Evolutionary conservation across 2,329 filamentous ascomycete species (phyloP), one percentile per base, ranked within the genome.

Genomic region (Pseudocercospora vitis): DNA sequence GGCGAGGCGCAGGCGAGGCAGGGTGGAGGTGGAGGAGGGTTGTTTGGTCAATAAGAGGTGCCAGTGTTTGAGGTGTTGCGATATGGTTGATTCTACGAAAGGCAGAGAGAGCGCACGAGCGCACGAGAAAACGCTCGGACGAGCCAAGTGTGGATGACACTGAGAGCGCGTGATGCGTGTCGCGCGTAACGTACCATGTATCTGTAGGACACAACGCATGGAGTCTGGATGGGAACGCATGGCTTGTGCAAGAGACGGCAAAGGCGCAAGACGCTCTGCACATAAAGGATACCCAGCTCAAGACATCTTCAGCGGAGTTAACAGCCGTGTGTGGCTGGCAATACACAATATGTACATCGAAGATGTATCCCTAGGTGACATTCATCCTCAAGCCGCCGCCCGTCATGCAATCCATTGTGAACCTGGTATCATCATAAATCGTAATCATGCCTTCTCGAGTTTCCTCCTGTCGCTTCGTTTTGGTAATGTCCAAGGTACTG

Each of bases 1-100:
- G 84, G 86, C 61, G 88, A 95, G 75, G 89, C 88, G 45, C 82
- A 84, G 68, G 80, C 82, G 52, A 82, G 82, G 68, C 82, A 84
- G 56, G 81, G 76, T 33, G 79, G 76, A 29, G 76, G 73, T n/a
- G 79, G 76, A 37, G 73, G 76, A 37, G 73, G 76, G 57, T 64
- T 68, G 60, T 64, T 69, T 47, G 62, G 65, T n/a, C 37, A 50
- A 35, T 56, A 56, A 54, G 42, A 46, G 18, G 23, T 12, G 45
- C 19, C 21, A 2, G 7, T 4, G n/a, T n/a, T n/a, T n/a, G n/a
- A n/a, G n/a, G n/a, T n/a, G n/a, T n/a, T n/a, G n/a, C n/a, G n/a
- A n/a, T n/a, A n/a, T n/a, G n/a, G n/a, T n/a, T n/a, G n/a, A 42
- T 42, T 40, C 32, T 7, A 14, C 11, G 24, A n/a, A 33, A n/a